Percentiles rank a stretch among this genome's conserved stretches.
phyloP scores from a whole-genome alignment of 805 yeast genomes.

The Metschnikowia proteae region DNA sequence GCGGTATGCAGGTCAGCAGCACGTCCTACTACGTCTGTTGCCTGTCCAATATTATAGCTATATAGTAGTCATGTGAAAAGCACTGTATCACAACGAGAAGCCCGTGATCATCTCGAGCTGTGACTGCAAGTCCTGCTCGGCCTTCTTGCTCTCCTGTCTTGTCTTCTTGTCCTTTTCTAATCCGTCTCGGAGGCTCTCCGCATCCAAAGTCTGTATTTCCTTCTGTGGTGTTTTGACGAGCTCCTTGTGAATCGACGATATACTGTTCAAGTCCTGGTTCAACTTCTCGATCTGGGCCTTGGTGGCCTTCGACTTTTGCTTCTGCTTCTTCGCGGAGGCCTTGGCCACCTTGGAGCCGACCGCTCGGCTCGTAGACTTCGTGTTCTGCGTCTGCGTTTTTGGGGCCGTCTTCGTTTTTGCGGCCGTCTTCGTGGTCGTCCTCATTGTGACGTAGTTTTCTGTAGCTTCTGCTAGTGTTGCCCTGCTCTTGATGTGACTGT shows the following conservation, averaged over 20 bases:
- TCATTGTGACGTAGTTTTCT: not conserved
- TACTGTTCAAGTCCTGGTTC: conserved; percentile 26
- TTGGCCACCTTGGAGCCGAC: not conserved
- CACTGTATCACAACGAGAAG: not conserved
- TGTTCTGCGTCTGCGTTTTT: not conserved
- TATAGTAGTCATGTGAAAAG: not conserved
- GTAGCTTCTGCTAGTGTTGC: not conserved
- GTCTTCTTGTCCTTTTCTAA: conserved; percentile 35
- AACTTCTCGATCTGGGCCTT: conserved; percentile 32
- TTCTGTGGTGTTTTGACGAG: conserved; percentile 12
- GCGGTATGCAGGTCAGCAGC: conserved; percentile 1
- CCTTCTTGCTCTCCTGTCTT: conserved; percentile 25
- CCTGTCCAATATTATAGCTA: not conserved
- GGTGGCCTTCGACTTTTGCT: conserved; percentile 27
- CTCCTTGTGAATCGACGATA: conserved; percentile 18
- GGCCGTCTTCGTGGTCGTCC: not conserved
- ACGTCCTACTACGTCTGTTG: not conserved
- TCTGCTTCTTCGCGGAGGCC: conserved; percentile 13
- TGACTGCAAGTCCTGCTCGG: conserved; percentile 39
- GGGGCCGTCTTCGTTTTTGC: not conserved
- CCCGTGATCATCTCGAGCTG: conserved; percentile 49
- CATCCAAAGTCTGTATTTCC: conserved; percentile 32
- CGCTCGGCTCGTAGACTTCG: not conserved
- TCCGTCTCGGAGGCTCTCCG: conserved; percentile 34
- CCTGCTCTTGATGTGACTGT: not conserved